Evolutionary conservation across 2,329 filamentous ascomycete species (phyloP), one percentile per base, ranked within the genome.

Genomic region (Fulvia fulva): DNA sequence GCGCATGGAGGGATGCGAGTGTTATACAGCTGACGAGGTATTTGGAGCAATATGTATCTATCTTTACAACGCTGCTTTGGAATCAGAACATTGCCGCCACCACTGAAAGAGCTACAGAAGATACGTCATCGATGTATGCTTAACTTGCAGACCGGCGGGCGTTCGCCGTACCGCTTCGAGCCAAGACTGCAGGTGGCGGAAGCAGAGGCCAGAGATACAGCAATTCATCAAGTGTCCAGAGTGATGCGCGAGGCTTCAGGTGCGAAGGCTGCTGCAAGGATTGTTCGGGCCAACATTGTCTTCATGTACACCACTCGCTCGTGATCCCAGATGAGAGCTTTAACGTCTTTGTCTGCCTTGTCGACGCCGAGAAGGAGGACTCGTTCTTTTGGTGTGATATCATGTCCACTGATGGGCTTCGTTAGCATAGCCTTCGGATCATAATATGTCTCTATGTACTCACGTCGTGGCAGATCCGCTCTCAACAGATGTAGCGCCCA

Each of bases 281-380:
- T 75, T 54, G 75, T 75, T 43, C 73, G 68, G 0, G 74, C 70
- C 12, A 81, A 62, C 2, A 81, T 64, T 34, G 78, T 75, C 61
- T 74, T 78, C n/a, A 68, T 69, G 51, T 74, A 80, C 47, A 75
- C 73, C 5, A 53, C 65, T n/a, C 68, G 59, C 0, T 72, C 73
- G 1, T 73, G 73, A 0, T 71, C 63, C 12, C 74, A 64, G 6
- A 69, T 61, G 22, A 80, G 58, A 4, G 61, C 64, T 1, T 65
- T 59, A 4, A 67, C 71, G 30, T 78, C 74, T 4, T 60, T 51
- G 56, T 80, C 77, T 0, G 65, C 63, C 4, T 50, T 28, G 16
- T 74, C 65, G 9, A 61, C 60, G 1, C 73, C 77, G n/a, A 81
- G 67, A 14, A 78, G 66, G 22, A 80, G 67, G 7, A 65, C 65